phyloP scores from a whole-genome alignment of 305 asterid species.

The Plantago rigida region DNA sequence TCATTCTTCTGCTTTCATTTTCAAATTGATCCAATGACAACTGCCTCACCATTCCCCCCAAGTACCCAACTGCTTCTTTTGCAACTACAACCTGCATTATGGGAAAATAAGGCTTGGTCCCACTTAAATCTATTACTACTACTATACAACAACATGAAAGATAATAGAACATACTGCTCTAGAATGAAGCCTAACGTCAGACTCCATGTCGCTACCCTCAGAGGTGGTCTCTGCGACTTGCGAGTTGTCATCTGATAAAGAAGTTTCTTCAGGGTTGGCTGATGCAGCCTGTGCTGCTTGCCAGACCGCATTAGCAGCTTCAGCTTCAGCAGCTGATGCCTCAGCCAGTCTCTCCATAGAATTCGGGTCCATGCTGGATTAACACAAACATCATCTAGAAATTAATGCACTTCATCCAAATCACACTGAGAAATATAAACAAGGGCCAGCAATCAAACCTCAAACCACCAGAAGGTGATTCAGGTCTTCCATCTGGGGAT shows the following conservation, averaged over 20 bases:
- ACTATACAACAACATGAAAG: conserved; percentile 9
- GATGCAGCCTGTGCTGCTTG: conserved; percentile 77
- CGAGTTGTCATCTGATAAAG: conserved; percentile 60
- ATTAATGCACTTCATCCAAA: conserved; percentile 17
- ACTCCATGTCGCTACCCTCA: conserved; percentile 74
- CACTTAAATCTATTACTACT: conserved; percentile 10
- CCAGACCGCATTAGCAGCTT: conserved; percentile 94
- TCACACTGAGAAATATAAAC: conserved; percentile 20
- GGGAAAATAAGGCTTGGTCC: conserved; percentile 20
- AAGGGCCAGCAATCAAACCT: conserved; percentile 35
- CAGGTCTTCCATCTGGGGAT: conserved; percentile 52
- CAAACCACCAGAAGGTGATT: conserved; percentile 38
- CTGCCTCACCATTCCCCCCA: conserved; percentile 98
- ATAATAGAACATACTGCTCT: conserved; percentile 67
- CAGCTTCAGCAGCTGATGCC: conserved; percentile 99
- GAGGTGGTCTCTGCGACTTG: conserved; percentile 61
- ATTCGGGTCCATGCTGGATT: conserved; percentile 55
- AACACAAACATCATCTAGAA: conserved; percentile 15
- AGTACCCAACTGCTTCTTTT: conserved; percentile 82
- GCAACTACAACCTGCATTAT: conserved; percentile 90
- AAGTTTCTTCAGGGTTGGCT: conserved; percentile 57
- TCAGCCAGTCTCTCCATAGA: conserved; percentile 82
- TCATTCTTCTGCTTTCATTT: conserved; percentile 93
- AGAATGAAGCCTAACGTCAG: conserved; percentile 87
- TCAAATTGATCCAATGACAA: conserved; percentile 95